Conservation (phyloP, 768 basidiomycete species). For the Pleurotus salmoneostramineus region DNA sequence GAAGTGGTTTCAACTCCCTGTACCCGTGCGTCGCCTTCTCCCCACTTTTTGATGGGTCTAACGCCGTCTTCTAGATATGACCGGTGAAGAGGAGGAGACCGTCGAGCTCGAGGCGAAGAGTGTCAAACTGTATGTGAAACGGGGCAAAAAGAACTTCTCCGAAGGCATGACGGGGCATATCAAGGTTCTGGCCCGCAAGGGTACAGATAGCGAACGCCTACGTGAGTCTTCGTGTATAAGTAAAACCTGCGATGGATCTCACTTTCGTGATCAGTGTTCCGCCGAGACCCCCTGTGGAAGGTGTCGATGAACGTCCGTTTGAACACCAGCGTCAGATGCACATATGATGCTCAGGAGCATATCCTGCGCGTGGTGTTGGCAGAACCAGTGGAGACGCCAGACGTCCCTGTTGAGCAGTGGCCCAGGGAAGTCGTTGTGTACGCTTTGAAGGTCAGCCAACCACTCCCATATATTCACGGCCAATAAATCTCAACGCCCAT, state of each 20-base stretch:
- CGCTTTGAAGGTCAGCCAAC: conserved; percentile 50
- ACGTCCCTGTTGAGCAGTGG: conserved; percentile 16
- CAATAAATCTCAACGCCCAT: not conserved
- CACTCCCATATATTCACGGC: not conserved
- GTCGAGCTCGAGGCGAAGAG: conserved; percentile 55
- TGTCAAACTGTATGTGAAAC: conserved; percentile 55
- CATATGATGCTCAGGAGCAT: conserved; percentile 52
- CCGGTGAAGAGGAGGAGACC: conserved; percentile 66
- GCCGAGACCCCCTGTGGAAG: conserved; percentile 67
- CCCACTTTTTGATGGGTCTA: not conserved
- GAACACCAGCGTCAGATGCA: conserved; percentile 50
- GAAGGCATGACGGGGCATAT: conserved; percentile 58
- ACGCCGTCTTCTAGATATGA: conserved; percentile 31
- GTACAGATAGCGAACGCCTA: conserved; percentile 38
- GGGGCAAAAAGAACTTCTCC: conserved; percentile 52
- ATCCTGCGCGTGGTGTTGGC: conserved; percentile 52
- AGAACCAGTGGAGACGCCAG: conserved; percentile 33
- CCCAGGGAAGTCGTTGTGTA: conserved; percentile 51
- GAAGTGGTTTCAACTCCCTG: conserved; percentile 4
- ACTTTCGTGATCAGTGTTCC: conserved; percentile 45
- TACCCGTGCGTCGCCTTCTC: conserved; percentile 3
- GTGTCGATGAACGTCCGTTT: conserved; percentile 66
- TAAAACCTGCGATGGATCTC: conserved; percentile 12
- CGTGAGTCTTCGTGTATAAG: conserved; percentile 29
- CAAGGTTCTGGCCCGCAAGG: conserved; percentile 49